These are phyloP conservation scores for Colletotrichum sp. DNA, from an alignment of 2,329 filamentous ascomycete genomes.

Conservation along the genomic window DNA sequence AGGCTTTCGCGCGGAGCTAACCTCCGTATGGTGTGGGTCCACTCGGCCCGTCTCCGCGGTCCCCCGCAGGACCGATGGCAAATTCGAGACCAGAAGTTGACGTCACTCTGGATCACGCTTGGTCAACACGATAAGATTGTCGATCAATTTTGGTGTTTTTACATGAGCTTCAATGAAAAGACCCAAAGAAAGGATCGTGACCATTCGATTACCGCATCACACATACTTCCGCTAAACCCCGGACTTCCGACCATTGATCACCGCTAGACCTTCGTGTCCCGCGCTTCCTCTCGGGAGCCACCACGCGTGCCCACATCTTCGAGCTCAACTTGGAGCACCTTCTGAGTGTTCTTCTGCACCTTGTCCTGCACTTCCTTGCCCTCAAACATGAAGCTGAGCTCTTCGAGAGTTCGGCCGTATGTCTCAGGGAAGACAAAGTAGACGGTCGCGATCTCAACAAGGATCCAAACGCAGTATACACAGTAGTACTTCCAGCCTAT, in stretches of 20 bases:
- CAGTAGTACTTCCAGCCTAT: slow-evolving; percentile 48
- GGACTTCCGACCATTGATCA: not conserved
- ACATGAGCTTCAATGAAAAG: not conserved
- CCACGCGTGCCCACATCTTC: not conserved
- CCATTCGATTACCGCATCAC: not conserved
- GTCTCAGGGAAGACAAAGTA: slow-evolving; percentile 89
- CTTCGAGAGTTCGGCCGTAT: slow-evolving; percentile 79
- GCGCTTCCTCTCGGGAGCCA: not conserved
- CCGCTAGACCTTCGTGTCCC: not conserved
- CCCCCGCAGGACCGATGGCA: not conserved
- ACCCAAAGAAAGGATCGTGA: not conserved
- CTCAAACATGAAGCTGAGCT: slow-evolving; percentile 46
- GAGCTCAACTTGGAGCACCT: slow-evolving; percentile 19
- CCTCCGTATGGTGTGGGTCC: not conserved
- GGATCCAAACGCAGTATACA: slow-evolving; percentile 48
- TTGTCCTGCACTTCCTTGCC: slow-evolving; percentile 19
- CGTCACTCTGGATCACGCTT: not conserved
- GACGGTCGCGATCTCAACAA: slow-evolving; percentile 56
- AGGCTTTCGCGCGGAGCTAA: not conserved
- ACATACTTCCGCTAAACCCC: not conserved
- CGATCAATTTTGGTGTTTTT: not conserved
- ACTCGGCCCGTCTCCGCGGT: not conserved
- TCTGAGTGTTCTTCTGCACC: slow-evolving; percentile 20
- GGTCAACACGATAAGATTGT: not conserved
- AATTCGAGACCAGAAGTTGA: not conserved